Percentiles rank a stretch among this genome's conserved stretches.
phyloP scores from a whole-genome alignment of 164 flowering plant species.

The Liquidambar formosana region DNA sequence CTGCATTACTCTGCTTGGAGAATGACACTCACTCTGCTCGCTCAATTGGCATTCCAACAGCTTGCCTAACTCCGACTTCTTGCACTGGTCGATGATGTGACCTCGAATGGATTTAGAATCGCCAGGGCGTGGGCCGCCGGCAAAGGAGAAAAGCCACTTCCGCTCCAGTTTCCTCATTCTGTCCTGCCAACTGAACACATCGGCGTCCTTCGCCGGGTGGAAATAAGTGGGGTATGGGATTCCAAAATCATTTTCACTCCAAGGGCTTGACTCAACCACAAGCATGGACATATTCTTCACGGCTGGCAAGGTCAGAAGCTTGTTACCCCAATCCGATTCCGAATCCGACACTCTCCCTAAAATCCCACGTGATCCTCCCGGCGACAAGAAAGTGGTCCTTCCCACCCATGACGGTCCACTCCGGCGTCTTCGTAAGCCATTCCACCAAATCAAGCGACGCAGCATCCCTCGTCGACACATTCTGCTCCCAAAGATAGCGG shows the following conservation, averaged over 20 bases:
- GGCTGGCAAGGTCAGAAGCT: constrained; percentile 83
- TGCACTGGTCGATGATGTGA: constrained; percentile 80
- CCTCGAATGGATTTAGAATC: constrained; percentile 80
- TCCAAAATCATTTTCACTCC: constrained; percentile 89
- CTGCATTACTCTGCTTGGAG: constrained; percentile 86
- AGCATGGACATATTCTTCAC: constrained; percentile 93
- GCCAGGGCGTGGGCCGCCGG: constrained; percentile 92
- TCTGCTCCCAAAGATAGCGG: constrained; percentile 83
- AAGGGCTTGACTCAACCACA: constrained; percentile 91
- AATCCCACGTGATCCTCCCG: constrained; percentile 95
- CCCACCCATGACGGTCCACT: constrained; percentile 91
- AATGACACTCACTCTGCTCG: constrained; percentile 88
- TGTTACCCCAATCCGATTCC: constrained; percentile 84
- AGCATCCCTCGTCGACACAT: constrained; percentile 71
- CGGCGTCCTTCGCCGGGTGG: constrained; percentile 88
- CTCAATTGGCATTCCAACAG: constrained; percentile 83
- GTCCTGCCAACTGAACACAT: constrained; percentile 82
- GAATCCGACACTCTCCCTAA: constrained; percentile 65
- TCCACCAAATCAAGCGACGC: constrained; percentile 75
- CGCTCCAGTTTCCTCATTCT: constrained; percentile 78
- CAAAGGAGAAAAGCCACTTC: constrained; percentile 85
- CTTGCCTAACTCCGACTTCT: constrained; percentile 57
- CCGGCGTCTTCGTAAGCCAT: constrained; percentile 82
- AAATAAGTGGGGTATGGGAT: constrained; percentile 97
- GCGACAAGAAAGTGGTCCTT: constrained; percentile 91